Percentiles rank a stretch among this genome's conserved stretches.
Evolutionary conservation across 2,329 filamentous ascomycete genomes (phyloP).

Genomic region (Cordyceps javanica): DNA sequence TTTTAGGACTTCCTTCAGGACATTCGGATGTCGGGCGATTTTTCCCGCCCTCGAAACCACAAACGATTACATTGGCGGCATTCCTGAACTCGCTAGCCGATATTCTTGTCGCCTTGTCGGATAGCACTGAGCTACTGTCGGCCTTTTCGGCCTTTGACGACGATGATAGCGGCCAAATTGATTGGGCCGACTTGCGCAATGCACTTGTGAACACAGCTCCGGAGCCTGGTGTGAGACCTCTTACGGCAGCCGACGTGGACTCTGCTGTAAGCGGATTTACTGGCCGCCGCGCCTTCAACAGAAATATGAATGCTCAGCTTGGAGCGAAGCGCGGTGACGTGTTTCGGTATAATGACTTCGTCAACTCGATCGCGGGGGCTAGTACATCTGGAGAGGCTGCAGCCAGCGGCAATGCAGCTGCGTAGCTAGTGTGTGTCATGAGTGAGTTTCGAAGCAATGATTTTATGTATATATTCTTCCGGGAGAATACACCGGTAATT

Average conservation of each 20-base stretch:
- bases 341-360: slow-evolving; percentile 91
- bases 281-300: slow-evolving; percentile 75
- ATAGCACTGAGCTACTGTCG: slow-evolving; percentile 72
- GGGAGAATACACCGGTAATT: too few relatives aligned
- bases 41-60: slow-evolving; percentile 67
- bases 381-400: slow-evolving; percentile 32
- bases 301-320: slow-evolving; percentile 46
- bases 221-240: slow-evolving; percentile 58
- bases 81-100: slow-evolving; percentile 80
- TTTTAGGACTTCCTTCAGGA: slow-evolving; percentile 64
- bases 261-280: slow-evolving; percentile 83
- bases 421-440: not conserved
- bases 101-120: slow-evolving; percentile 67
- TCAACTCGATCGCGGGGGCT: slow-evolving; percentile 59
- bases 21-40: slow-evolving; percentile 68
- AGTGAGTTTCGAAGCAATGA: not conserved
- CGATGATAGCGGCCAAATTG: slow-evolving; percentile 89
- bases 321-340: slow-evolving; percentile 70
- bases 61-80: slow-evolving; percentile 74
- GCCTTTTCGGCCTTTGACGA: slow-evolving; percentile 95
- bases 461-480: not conserved
- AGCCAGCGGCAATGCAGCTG: slow-evolving; percentile 24
- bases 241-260: slow-evolving; percentile 73
- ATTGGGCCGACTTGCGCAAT: slow-evolving; percentile 74
- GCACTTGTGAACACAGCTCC: slow-evolving; percentile 77